Evolutionary conservation across 495 filamentous ascomycete species (phyloP).

Genomic region (Aspergillus incahuasiensis): DNA sequence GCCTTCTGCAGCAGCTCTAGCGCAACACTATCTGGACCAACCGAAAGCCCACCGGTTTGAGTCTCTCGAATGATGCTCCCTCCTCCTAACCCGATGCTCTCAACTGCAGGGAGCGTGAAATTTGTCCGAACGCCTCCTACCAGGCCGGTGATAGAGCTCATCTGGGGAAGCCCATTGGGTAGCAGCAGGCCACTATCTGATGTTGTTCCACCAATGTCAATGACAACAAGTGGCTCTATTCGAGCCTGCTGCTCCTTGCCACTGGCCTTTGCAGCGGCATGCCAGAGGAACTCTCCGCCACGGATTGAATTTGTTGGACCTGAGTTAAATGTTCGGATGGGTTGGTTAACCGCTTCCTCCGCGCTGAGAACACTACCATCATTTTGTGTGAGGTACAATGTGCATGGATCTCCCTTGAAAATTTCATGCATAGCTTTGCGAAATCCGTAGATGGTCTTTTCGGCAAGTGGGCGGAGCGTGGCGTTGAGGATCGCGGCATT

Average conservation of each 20-base stretch:
- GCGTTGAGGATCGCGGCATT: slow-evolving; percentile 53
- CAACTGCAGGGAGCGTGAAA: slow-evolving; percentile 49
- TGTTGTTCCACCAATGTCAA: slow-evolving; percentile 50
- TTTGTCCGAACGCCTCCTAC: slow-evolving; percentile 46
- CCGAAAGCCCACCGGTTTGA: slow-evolving; percentile 28
- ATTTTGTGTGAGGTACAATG: slow-evolving; percentile 50
- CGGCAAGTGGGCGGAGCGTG: slow-evolving; percentile 40
- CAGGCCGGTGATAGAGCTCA: slow-evolving; percentile 37
- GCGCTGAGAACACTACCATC: slow-evolving; percentile 46
- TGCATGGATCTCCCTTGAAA: slow-evolving; percentile 23
- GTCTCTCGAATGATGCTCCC: slow-evolving; percentile 44
- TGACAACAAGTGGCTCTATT: slow-evolving; percentile 29
- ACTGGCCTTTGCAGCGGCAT: slow-evolving; percentile 23
- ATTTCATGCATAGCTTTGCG: slow-evolving; percentile 36
- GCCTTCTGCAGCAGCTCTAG: slow-evolving; percentile 47
- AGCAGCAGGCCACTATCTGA: slow-evolving; percentile 45
- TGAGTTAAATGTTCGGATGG: slow-evolving; percentile 48
- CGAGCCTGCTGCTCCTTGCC: slow-evolving; percentile 13
- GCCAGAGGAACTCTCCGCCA: slow-evolving; percentile 42
- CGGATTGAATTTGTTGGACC: slow-evolving; percentile 51
- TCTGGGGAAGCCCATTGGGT: slow-evolving; percentile 40
- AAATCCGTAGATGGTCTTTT: slow-evolving; percentile 41
- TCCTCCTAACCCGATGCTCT: slow-evolving; percentile 50
- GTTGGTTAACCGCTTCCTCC: slow-evolving; percentile 38
- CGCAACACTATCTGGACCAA: slow-evolving; percentile 56